Base-by-base conservation (phyloP, 352 stramenopile species). In the Phytopythium sindhum region DNA sequence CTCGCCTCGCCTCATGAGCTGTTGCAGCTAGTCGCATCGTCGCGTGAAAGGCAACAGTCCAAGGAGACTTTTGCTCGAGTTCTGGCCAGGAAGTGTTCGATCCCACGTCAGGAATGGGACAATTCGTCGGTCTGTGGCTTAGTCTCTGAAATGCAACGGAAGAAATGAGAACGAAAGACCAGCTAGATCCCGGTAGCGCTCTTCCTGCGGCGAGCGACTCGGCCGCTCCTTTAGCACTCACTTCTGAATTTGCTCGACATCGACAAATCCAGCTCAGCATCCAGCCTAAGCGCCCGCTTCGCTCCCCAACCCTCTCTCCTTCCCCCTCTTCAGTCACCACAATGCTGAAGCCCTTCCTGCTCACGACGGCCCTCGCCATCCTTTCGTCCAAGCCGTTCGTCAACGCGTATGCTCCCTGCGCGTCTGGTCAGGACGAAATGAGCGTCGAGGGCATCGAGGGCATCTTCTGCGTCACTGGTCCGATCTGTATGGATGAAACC, bases 391-490 rank as follows among this genome's bases (percentile, higher is more conserved):
- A 23, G 14, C 64, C 66, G 6, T 66, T 58, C 12, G 29, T 28
- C 42, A 63, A 26, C 8, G 68, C 63, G 10, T 56, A 47, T 8
- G 2, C 70, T 7, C 64, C 59, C 21, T 75, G 71, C 28, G 28
- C 45, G 29, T 29, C 44, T 2, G 66, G 65, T 9, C 58, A 75
- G 41, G 64, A 61, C 28, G 53, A 59, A 31, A 64, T 77, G 33
- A 80, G 71, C 24, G 71, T 82, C 4, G 70, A 82, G 47, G 74
- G 78, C 11, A 56, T 81, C 12, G 53, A 81, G 31, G 68, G 66
- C 11, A 61, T 75, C n/a, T 86, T 72, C 65, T 86, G 77, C 29
- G 78, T 78, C n/a, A 33, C 63, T 2, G 67, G 70, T 19, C 71
- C 69, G 2, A 57, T 69, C 10, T 84, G 73, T 21, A 74, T 74